Evolutionary conservation across 345 rosid species (phyloP), one percentile per base, ranked within the genome.

Genomic region (Bruguiera sexangula): DNA sequence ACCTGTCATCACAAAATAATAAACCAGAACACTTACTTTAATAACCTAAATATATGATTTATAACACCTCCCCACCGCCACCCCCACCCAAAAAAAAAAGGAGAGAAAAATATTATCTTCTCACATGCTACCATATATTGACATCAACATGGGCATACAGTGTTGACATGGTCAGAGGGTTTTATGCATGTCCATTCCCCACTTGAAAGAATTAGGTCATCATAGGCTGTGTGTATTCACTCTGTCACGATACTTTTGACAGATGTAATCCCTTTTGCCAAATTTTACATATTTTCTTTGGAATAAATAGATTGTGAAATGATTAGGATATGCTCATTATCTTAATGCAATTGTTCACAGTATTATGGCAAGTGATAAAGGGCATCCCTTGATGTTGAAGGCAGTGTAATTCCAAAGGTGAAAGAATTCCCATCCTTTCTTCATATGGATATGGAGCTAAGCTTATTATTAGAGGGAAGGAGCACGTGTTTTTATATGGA

Each of bases 1-100:
- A 96, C 84, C 99, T 96, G 81, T 72, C 71, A 78, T 66, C 60
- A 80, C 6, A 34, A 63, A 77, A 55, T n/a, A 29, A 71, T 8
- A 65, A 29, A 62, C 34, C 60, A 72, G 43, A 53, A 43, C 50
- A 43, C 50, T 39, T 43, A 58, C 5, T 34, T 52, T 48, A 67
- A 51, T 52, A 27, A 51, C 13, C 36, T 50, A 60, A 56, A 27
- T 56, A 56, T 24, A 56, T 56, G 6, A 56, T 15, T 56, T 21
- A 27, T 24, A 56, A 56, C 50, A 37, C 36, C 36, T 6, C 36
- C 5, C 36, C 36, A 4, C 46, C 15, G 15, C 46, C 5, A 0
- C 50, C 50, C 50, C 16, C 4, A 9, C 43, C 43, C 11, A 8
- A 9, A 9, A 1, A 13, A 15, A 43, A 43, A 43, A 0, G 5